Base-by-base conservation (phyloP, 2,329 filamentous ascomycete species). In the Huntiella omanensis region DNA sequence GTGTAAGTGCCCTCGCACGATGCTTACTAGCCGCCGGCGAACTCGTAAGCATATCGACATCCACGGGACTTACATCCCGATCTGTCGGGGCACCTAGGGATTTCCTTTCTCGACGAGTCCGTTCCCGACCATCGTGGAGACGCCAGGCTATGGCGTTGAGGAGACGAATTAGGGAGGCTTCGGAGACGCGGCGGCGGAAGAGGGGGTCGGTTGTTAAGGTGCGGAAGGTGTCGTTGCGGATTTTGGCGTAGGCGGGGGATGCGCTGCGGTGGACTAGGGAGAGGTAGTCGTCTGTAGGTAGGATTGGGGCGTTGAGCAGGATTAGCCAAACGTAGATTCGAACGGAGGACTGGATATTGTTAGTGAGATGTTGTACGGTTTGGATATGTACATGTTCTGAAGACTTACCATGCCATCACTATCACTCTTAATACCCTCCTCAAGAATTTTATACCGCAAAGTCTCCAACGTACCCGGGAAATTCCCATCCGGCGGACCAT, bases 271-370 rank as follows among this genome's bases (percentile, higher is more conserved):
- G 86, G 53, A 98, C 81, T 39, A 96, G 80, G 48, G 75, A 73
- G 53, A 96, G 81, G 60, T 98, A 98, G 51, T 80, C 72, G 55
- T 94, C 83, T 49, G 91, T 94, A 39, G 79, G 73, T 52, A 95
- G 68, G 38, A 93, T 77, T 5, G 85, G 79, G 32, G 87, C 80
- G 58, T 94, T 83, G 55, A 98, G 80, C 10, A 98, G 75, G 54
- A 94, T 83, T 36, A 96, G 73, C 91, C 91, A 98, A 53, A 93
- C 76, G 61, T 98, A 96, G 59, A 96, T 92, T 56, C 91, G 80
- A 52, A 91, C 68, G 40, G 86, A 80, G 15, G 91, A 98, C 88
- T 94, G 19, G 32, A 33, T 6, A 13, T 10, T n/a, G 32, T 43
- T 34, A 43, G 40, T 16, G 12, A 3, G n/a, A 13, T 43, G 15